Conservation (phyloP, 768 basidiomycete species). For the Gymnopilus dilepis region DNA sequence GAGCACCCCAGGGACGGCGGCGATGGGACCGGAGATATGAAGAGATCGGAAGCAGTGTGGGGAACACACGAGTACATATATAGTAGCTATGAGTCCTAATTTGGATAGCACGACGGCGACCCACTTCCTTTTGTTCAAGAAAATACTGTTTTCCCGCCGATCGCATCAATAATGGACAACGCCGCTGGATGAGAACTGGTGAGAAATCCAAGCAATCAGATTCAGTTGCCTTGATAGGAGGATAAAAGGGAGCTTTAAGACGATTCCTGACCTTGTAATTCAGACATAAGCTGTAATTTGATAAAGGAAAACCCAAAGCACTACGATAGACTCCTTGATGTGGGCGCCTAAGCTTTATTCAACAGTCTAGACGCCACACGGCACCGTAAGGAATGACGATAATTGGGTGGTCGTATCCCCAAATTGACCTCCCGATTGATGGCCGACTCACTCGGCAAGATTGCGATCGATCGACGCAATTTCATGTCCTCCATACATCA, state of each 20-base stretch:
- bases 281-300: neutral
- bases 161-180: conserved; percentile 1
- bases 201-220: neutral
- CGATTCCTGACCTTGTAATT: neutral
- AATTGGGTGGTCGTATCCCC: neutral
- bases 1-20: neutral
- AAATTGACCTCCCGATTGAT: neutral
- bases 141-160: neutral
- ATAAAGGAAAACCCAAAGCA: neutral
- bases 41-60: neutral
- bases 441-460: neutral
- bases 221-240: neutral
- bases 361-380: neutral
- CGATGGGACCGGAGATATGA: neutral
- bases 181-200: neutral
- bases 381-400: neutral
- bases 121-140: neutral
- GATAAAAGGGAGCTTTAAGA: neutral
- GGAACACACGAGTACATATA: neutral
- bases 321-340: neutral
- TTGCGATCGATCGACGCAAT: conserved; percentile 5
- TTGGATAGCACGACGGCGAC: neutral
- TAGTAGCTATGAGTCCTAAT: neutral
- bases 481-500: neutral
- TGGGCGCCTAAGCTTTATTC: neutral